Base-by-base conservation (phyloP, 2,329 filamentous ascomycete species). In the Chaetomiaceae sp. region DNA sequence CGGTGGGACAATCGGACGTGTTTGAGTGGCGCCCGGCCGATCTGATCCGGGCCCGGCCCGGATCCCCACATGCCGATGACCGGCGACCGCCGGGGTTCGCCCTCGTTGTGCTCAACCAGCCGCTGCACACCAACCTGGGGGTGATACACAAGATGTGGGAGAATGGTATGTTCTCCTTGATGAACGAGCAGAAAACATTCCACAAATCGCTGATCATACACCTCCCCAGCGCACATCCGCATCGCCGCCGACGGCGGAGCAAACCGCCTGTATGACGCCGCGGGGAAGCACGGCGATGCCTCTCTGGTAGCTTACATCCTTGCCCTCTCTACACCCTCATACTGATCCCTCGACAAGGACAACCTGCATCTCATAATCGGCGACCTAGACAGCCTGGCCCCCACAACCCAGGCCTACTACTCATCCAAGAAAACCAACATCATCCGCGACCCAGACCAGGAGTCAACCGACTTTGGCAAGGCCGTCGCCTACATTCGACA, bases 211-310 rank as follows among this genome's bases (percentile, higher is more conserved):
- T 27, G 31, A 37, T 29, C 2, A n/a, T 20, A n/a, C 12, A 20
- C 19, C 3, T 31, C 9, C 4, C 14, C 20, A 88, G 85, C 88
- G 48, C 74, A 72, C 20, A 79, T 85, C 57, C 81, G 80, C 22
- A 77, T 97, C 49, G 95, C 91, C 54, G 94, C 91, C 25, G 94
- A 99, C 72, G 94, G 91, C 51, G 94, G 91, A 22, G 91, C 91
- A 42, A 95, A 97, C 66, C 79, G 83, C 34, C 78, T 96, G 70
- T 72, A 76, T 53, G 66, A 76, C 29, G 68, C 76, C 5, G 58
- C 56, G 23, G 45, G 60, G 1, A 22, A 59, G 33, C 51, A 47
- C 1, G 51, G 56, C 9, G 60, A 61, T 20, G 23, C 36, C 5
- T 53, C 40, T 60, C 74, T 73, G 57, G 75, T 77, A 62, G 53